phyloP scores from a whole-genome alignment of 176 grass and related monocot species.

The Oryza brachyantha region DNA sequence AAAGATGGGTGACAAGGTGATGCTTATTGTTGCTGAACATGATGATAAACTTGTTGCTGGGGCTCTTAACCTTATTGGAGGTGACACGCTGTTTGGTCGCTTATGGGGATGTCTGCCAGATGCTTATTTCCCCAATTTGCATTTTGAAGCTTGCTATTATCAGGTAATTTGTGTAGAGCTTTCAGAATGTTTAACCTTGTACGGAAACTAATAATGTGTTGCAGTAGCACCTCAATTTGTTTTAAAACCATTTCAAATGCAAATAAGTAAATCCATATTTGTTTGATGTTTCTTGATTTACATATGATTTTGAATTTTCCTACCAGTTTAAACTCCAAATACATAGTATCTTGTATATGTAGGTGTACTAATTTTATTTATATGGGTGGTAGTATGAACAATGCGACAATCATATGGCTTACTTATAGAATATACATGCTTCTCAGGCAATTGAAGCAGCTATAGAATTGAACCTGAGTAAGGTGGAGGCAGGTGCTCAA shows the following conservation, averaged over 20 bases:
- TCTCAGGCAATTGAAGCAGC: slow-evolving; percentile 91
- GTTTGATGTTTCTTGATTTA: neutral
- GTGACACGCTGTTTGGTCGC: slow-evolving; percentile 82
- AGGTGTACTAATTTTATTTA: neutral
- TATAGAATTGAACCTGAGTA: slow-evolving; percentile 85
- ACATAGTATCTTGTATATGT: slow-evolving; percentile 20
- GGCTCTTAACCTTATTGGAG: slow-evolving; percentile 96
- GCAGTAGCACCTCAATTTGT: neutral
- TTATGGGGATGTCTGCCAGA: slow-evolving; percentile 90
- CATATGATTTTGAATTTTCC: neutral
- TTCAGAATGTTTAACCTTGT: neutral
- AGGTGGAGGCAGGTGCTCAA: slow-evolving; percentile 93
- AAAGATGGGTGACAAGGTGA: slow-evolving; percentile 74
- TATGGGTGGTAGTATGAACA: neutral
- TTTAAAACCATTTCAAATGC: neutral
- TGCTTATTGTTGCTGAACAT: slow-evolving; percentile 86
- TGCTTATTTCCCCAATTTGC: slow-evolving; percentile 87
- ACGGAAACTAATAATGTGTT: neutral
- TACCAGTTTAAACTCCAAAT: slow-evolving; percentile 3
- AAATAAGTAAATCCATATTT: neutral
- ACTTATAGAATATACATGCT: slow-evolving; percentile 18
- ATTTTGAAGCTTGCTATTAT: slow-evolving; percentile 99
- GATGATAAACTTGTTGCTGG: slow-evolving; percentile 67
- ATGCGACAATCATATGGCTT: slow-evolving; percentile 13
- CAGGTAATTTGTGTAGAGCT: slow-evolving; percentile 54